A percentile compares a stretch with the other conserved stretches of the same genome.
Evolutionary conservation across 2,329 filamentous ascomycete species (phyloP).

Genomic region (Orbilia javanica): DNA sequence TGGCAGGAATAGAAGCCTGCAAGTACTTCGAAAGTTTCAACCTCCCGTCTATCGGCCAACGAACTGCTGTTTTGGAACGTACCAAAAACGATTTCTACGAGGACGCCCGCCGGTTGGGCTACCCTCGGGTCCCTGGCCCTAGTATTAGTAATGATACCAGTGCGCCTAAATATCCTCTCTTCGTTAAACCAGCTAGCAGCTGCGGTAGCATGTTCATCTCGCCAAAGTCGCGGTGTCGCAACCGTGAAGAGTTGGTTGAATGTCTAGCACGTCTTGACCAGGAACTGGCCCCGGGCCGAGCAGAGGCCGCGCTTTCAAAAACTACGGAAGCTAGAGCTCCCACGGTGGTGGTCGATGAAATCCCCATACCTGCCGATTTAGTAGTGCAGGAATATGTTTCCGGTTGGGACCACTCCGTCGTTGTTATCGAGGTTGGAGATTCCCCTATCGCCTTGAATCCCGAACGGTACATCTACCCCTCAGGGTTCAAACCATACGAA

Average conservation of each 20-base stretch:
- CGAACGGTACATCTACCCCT: neutral
- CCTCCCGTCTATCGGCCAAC: slow-evolving; percentile 21
- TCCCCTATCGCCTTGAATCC: slow-evolving; percentile 59
- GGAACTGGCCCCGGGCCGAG: slow-evolving; percentile 3
- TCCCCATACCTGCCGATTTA: slow-evolving; percentile 2
- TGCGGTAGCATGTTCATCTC: slow-evolving; percentile 15
- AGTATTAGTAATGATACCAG: neutral
- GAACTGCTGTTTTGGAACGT: slow-evolving; percentile 13
- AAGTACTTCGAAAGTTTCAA: slow-evolving; percentile 30
- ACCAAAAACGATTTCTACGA: slow-evolving; percentile 27
- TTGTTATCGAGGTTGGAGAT: slow-evolving; percentile 60
- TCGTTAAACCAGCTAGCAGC: slow-evolving; percentile 7
- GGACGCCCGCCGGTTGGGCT: slow-evolving; percentile 14
- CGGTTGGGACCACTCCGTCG: slow-evolving; percentile 59
- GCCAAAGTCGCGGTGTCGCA: neutral
- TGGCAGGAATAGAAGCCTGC: slow-evolving; percentile 24
- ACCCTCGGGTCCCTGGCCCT: slow-evolving; percentile 22
- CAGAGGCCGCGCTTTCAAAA: neutral
- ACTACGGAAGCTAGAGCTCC: neutral
- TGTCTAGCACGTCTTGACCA: neutral
- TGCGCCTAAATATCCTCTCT: slow-evolving; percentile 7
- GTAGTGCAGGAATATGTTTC: slow-evolving; percentile 40
- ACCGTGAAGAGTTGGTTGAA: slow-evolving; percentile 9
- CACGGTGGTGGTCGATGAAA: neutral
- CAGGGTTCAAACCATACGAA: slow-evolving; percentile 16